Percentiles rank a stretch among this genome's conserved stretches.
These are phyloP conservation scores for Solanum peruvianum DNA, from an alignment of 257 asterid genomes.

Conservation along the genomic window DNA sequence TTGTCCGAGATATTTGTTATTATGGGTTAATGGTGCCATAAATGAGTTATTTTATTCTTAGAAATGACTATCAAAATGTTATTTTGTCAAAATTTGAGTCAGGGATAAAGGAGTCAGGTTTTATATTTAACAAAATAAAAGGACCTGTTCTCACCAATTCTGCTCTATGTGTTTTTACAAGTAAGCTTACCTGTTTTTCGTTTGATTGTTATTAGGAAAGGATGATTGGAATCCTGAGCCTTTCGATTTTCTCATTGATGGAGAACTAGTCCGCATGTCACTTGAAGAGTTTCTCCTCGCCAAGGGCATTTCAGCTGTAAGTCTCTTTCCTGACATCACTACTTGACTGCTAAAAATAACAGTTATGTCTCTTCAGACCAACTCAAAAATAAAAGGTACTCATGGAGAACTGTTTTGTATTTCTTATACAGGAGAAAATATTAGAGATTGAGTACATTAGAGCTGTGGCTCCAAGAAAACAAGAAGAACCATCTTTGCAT, in stretches of 20 bases:
- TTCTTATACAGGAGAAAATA: conserved; percentile 57
- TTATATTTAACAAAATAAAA: neutral
- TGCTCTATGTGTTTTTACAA: neutral
- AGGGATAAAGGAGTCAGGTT: neutral
- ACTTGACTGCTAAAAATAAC: neutral
- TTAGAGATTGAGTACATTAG: conserved; percentile 84
- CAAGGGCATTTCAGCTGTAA: conserved; percentile 84
- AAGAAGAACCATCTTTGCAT: conserved; percentile 71
- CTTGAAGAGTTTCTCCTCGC: conserved; percentile 88
- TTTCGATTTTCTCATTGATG: conserved; percentile 77
- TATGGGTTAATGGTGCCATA: neutral
- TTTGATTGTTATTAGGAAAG: conserved; percentile 24
- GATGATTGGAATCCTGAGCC: conserved; percentile 68
- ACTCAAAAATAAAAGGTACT: neutral
- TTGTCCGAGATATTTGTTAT: neutral
- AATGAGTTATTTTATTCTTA: neutral
- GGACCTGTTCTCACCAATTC: neutral
- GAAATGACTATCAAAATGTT: neutral
- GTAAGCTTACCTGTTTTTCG: neutral
- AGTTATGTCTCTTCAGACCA: neutral
- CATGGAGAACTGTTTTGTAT: neutral
- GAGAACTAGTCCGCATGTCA: conserved; percentile 81
- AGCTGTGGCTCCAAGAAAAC: conserved; percentile 74
- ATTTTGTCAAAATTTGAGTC: neutral
- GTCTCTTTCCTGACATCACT: conserved; percentile 7